phyloP scores from a whole-genome alignment of 1,284 basidiomycete genomes.

The Pseudozyma hubeiensis region DNA sequence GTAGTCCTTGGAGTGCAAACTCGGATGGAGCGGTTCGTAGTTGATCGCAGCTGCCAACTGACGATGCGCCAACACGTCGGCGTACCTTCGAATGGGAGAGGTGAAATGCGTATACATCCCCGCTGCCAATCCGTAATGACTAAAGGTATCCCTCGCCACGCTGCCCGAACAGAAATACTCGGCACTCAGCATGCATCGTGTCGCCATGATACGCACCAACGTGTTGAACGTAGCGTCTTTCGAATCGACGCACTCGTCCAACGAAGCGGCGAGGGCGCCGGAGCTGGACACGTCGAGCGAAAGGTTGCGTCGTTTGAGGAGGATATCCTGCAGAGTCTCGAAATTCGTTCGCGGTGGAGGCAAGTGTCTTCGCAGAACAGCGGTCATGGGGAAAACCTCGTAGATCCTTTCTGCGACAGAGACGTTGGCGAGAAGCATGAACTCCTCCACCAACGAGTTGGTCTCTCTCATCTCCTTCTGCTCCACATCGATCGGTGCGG shows the following conservation, averaged over 20 bases:
- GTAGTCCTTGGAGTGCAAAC: conserved; percentile 86
- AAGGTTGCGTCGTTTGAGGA: conserved; percentile 86
- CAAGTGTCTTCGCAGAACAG: conserved; percentile 91
- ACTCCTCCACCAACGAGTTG: conserved; percentile 97
- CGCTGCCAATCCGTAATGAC: conserved; percentile 95
- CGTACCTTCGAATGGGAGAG: conserved; percentile 52
- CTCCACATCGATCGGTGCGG: conserved; percentile 96
- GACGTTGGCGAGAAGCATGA: conserved; percentile 98
- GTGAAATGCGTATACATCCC: conserved; percentile 99
- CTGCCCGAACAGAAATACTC: conserved; percentile 98
- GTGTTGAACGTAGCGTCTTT: conserved; percentile 83
- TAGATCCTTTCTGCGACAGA: conserved; percentile 92
- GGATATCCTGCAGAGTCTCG: conserved; percentile 92
- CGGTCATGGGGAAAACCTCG: conserved; percentile 93
- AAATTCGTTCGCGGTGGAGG: conserved; percentile 94
- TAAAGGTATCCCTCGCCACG: conserved; percentile 89
- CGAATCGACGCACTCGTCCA: conserved; percentile 86
- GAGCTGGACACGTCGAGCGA: conserved; percentile 92
- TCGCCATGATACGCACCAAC: conserved; percentile 98
- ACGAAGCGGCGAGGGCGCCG: conserved; percentile 85
- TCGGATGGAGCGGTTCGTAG: conserved; percentile 83
- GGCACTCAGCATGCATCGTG: conserved; percentile 96
- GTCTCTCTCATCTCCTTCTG: conserved; percentile 94
- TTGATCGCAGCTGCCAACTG: conserved; percentile 92
- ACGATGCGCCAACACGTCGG: conserved; percentile 92